Evolutionary conservation across 768 basidiomycete species (phyloP).

Genomic region (Amanita inopinata): DNA sequence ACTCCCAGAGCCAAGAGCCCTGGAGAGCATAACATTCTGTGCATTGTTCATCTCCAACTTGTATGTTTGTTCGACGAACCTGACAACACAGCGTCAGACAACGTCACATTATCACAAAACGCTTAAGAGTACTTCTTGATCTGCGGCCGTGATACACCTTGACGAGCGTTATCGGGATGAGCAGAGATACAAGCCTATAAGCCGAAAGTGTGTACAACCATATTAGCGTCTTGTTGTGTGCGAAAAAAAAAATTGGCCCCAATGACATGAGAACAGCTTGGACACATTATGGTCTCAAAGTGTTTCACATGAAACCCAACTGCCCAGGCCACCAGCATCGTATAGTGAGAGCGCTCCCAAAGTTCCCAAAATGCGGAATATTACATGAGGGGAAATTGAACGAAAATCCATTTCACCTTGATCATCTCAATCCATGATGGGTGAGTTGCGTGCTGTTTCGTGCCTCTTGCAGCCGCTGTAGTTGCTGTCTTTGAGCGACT

Average conservation of each 20-base stretch:
- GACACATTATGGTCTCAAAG: neutral
- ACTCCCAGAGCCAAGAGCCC: slow-evolving; percentile 71
- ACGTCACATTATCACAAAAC: slow-evolving; percentile 6
- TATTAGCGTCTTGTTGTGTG: neutral
- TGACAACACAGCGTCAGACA: slow-evolving; percentile 22
- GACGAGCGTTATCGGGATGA: slow-evolving; percentile 66
- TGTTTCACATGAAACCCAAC: slow-evolving; percentile 7
- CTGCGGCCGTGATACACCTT: slow-evolving; percentile 79
- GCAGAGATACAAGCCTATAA: slow-evolving; percentile 72
- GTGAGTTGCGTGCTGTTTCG: slow-evolving; percentile 28
- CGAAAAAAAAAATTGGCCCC: too few relatives aligned
- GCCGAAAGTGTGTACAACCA: slow-evolving; percentile 7
- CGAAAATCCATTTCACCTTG: slow-evolving; percentile 40
- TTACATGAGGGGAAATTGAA: neutral
- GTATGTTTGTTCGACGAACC: slow-evolving; percentile 80
- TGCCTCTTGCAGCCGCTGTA: slow-evolving; percentile 32
- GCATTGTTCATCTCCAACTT: slow-evolving; percentile 71
- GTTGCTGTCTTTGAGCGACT: slow-evolving; percentile 3
- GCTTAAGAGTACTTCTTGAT: slow-evolving; percentile 74
- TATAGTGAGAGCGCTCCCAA: too few relatives aligned
- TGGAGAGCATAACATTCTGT: slow-evolving; percentile 70
- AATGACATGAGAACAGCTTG: too few relatives aligned
- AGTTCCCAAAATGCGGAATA: too few relatives aligned
- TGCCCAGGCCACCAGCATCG: too few relatives aligned
- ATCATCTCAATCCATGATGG: slow-evolving; percentile 72